phyloP scores from a whole-genome alignment of 805 yeast genomes.

The Yamadazyma laniorum region DNA sequence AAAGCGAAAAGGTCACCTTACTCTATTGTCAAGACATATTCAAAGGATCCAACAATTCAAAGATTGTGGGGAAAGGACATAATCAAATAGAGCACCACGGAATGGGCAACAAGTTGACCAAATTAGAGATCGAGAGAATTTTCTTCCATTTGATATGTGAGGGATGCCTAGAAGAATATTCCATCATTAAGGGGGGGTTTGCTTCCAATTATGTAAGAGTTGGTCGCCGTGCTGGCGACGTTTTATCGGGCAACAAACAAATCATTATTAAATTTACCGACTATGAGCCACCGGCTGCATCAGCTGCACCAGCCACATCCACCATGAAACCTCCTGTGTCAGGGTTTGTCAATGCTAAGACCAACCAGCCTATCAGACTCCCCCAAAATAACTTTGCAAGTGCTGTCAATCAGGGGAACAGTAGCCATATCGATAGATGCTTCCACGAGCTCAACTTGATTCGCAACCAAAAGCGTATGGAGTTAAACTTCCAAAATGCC shows the following conservation, averaged over 20 bases:
- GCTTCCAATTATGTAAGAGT: slow-evolving; percentile 69
- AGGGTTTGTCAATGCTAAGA: slow-evolving; percentile 16
- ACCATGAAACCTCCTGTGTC: not conserved
- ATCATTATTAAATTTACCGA: slow-evolving; percentile 53
- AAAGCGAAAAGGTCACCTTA: slow-evolving; percentile 64
- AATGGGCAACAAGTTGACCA: slow-evolving; percentile 59
- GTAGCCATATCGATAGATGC: slow-evolving; percentile 26
- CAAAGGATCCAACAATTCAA: slow-evolving; percentile 66
- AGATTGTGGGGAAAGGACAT: slow-evolving; percentile 62
- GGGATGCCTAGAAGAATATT: slow-evolving; percentile 65
- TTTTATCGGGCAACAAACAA: slow-evolving; percentile 44
- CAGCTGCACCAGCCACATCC: too few species aligned
- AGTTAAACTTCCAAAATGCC: slow-evolving; percentile 30
- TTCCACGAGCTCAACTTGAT: slow-evolving; percentile 39
- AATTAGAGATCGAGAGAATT: slow-evolving; percentile 74
- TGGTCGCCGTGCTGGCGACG: slow-evolving; percentile 54
- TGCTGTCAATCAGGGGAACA: slow-evolving; percentile 16
- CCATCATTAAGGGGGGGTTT: slow-evolving; percentile 73
- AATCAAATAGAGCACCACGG: slow-evolving; percentile 65
- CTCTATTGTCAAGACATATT: slow-evolving; percentile 80
- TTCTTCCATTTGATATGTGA: slow-evolving; percentile 74
- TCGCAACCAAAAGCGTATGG: slow-evolving; percentile 43
- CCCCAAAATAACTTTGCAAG: slow-evolving; percentile 19
- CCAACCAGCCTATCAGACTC: slow-evolving; percentile 17
- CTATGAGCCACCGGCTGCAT: not conserved